Base-by-base conservation (phyloP, 140 eudicot genomes). In the Ambrosia hybrid region DNA sequence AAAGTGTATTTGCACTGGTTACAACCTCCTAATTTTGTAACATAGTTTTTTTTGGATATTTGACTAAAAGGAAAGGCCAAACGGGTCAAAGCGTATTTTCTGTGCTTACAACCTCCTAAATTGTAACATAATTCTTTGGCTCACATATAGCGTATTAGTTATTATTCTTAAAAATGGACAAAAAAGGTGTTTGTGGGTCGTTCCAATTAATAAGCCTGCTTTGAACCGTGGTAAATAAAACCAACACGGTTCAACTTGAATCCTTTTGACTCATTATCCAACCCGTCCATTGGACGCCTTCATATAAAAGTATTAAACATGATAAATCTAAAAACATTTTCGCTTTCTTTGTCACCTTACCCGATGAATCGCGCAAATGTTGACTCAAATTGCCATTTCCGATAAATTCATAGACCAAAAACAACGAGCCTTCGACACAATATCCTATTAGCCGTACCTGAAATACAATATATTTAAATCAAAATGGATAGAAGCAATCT, bases 381-480 rank as follows among this genome's bases (percentile, higher is more conserved):
- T 93, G 88, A 56, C 94, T 86, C 66, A 93, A 79, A 80, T 84
- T 88, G 10, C 97, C 99, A 78, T 90, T 90, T 58, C 86, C 96
- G 8, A 93, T 83, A 80, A 78, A 93, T 41, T 93, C 97, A 72
- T 90, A 93, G 66, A 93, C 97, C 60, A 93, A 78, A 71, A 90
- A 90, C 76, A 93, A 79, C 15, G 94, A 90, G 9, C 84, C 88
- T 70, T 88, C 91, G 0, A 90, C 88, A 51, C 96, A 93, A 56
- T 87, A 93, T 55, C 99, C 99, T 51, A 90, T 87, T 59, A 93
- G 81, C 73, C 94, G 96, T 41, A 93, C 99, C 99, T 93, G 87
- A 79, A 88, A 78, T 26, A 69, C 14, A 14, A 48, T 6, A 43
- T 7, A 53, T 30, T 26, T 13, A 14, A 26, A 51, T 16, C 38